These are phyloP conservation scores for Rhynchosporium secalis DNA, from an alignment of 2,329 filamentous ascomycete species.

Conservation along the genomic window DNA sequence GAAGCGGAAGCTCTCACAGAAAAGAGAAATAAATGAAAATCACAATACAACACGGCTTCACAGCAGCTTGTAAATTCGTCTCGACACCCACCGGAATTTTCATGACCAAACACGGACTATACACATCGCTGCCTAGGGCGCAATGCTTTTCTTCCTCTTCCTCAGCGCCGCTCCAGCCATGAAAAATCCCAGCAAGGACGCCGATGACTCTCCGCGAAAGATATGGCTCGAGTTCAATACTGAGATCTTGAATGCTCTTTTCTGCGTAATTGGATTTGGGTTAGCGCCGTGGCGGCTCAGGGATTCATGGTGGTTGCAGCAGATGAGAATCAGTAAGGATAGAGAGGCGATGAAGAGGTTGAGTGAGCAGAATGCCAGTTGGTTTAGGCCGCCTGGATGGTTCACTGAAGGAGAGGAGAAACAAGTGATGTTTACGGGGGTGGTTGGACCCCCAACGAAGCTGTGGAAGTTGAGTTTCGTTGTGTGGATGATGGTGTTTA, in stretches of 20 bases:
- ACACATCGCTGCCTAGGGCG: conserved; percentile 83
- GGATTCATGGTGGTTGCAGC: conserved; percentile 70
- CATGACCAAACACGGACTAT: conserved; percentile 75
- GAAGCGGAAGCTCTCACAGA: not conserved
- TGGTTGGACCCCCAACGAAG: not conserved
- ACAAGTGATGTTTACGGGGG: conserved; percentile 14
- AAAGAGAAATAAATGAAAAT: conserved; percentile 46
- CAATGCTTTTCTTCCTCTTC: conserved; percentile 85
- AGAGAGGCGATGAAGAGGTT: conserved; percentile 61
- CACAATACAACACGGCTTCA: conserved; percentile 55
- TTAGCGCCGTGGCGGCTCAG: conserved; percentile 50
- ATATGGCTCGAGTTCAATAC: conserved; percentile 68
- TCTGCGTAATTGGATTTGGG: conserved; percentile 29
- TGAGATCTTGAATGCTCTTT: conserved; percentile 29
- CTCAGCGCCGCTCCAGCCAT: conserved; percentile 71
- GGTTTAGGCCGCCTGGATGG: conserved; percentile 71
- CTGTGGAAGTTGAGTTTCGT: conserved; percentile 61
- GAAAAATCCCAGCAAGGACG: conserved; percentile 67
- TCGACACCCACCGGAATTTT: conserved; percentile 73
- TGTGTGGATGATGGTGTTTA: conserved; percentile 34
- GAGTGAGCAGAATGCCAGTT: conserved; percentile 69
- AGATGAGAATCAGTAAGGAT: conserved; percentile 56
- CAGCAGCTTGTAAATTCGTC: conserved; percentile 69
- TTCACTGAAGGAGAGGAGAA: conserved; percentile 48
- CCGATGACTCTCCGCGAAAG: conserved; percentile 69